Conservation (phyloP, 768 basidiomycete genomes). For the Collybia sordida region DNA sequence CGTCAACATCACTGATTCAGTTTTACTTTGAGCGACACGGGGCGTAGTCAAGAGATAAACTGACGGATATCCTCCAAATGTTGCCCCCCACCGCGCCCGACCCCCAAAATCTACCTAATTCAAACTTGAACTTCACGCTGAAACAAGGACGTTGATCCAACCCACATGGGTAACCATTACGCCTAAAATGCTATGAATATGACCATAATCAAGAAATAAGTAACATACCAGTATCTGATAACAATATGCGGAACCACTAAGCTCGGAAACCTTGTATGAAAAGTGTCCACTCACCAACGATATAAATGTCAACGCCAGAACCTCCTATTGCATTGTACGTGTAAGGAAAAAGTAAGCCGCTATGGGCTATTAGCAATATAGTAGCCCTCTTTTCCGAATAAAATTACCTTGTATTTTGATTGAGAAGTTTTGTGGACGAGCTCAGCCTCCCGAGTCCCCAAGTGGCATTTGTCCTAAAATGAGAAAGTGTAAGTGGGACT, state of each 20-base stretch:
- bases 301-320: constrained; percentile 28
- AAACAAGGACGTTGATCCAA: not conserved
- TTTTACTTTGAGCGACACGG: not conserved
- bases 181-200: not conserved
- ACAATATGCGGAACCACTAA: no score
- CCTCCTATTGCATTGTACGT: constrained; percentile 13
- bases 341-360: constrained; percentile 11
- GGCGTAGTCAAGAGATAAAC: not conserved
- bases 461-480: constrained; percentile 25
- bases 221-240: not conserved
- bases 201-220: not conserved
- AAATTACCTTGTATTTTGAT: constrained; percentile 7
- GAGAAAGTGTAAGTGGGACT: no score
- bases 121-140: not conserved
- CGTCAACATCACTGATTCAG: constrained; percentile 22
- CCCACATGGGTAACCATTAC: constrained; percentile 7
- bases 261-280: no score
- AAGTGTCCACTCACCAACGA: constrained; percentile 31
- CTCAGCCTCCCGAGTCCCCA: constrained; percentile 30
- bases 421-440: constrained; percentile 14
- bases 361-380: not conserved
- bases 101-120: constrained; percentile 36
- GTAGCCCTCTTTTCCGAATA: not conserved
- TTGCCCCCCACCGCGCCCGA: constrained; percentile 38
- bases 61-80: constrained; percentile 26